Base-by-base conservation (phyloP, 495 filamentous ascomycete species). In the Neurospora sp. region DNA sequence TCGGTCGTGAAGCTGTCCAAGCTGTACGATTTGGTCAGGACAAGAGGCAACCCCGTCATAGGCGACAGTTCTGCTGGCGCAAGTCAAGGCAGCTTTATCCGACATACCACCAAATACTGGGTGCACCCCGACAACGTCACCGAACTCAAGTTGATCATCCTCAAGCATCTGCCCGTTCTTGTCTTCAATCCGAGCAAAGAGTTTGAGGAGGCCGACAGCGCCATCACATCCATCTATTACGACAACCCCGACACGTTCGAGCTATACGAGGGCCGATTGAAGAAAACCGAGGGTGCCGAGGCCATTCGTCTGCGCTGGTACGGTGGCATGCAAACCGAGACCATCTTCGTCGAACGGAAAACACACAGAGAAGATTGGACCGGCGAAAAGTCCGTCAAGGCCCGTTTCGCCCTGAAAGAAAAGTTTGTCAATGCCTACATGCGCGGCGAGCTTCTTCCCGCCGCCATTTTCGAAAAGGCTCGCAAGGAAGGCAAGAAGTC, bases 331-430 rank as follows among this genome's bases (percentile, higher is more conserved):
- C 88, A 94, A 71, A 92, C 84, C 70, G 93, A 98, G 74, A 94
- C 93, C 48, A 94, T 98, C 44, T 99, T 98, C 78, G 92, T 99
- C 68, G 96, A 99, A 85, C 88, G 96, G 42, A 99, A 99, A 83
- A 98, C 96, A 8, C 96, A 99, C 83, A 91, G 96, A 12, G 96
- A 99, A 81, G 96, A 99, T 80, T 99, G 96, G 96, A 99, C 96
- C 0, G 96, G 96, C 17, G 96, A 98, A 79, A 98, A 98, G 82
- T 97, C 94, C 0, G 96, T 99, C 79, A 99, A 99, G 81, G 96
- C 96, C 8, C 91, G 96, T 45, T 98, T 99, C 79, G 86, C 91
- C 14, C 83, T 94, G 69, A 99, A 99, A 84, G 96, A 98, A 84
- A 99, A 98, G 85, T 90, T 97, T 72, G 91, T 99, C 72, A 98